Evolutionary conservation across 225 moss, liverwort and hornwort species (phyloP), one percentile per base, ranked within the genome.

Genomic region (Ulota crispa): DNA sequence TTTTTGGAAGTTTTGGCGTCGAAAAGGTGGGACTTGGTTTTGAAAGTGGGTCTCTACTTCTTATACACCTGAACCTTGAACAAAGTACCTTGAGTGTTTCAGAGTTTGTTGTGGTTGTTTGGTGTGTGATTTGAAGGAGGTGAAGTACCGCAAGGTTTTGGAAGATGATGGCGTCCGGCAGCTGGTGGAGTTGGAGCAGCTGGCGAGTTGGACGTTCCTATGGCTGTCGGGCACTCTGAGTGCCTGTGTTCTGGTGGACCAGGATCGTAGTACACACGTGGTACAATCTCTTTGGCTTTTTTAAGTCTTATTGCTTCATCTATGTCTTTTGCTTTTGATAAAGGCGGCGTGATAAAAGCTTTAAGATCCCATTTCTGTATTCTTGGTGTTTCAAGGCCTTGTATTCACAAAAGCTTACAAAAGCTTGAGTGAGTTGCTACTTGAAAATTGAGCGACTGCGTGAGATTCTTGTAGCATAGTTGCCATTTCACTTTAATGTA

Each of bases 101-200:
- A 19, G 43, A 70, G 36, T 37, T 61, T 50, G 21, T 47, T 75
- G 13, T 37, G 14, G 0, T 8, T 36, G 14, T 45, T 45, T 55
- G 5, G 52, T 73, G 63, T 53, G 56, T 80, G 24, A 36, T 47
- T 14, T 83, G 64, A 85, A 98, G 98, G 93, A 93, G 80, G 95
- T 95, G 57, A 93, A 81, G 73, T 86, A 90, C 82, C 91, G 98
- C 57, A 91, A 89, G 75, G 89, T 94, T 39, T 76, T 98, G 82
- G 91, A 95, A 84, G 95, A 98, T 56, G 87, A 98, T 73, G 95
- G 95, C 4, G 78, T 92, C 34, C 88, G 93, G 7, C 95, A 98
- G 84, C 78, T 98, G 65, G 88, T 98, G 83, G 98, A 98, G 82
- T 64, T 98, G 82, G 98, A 98, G 70, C 98, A 98, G 88, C 83